Evolutionary conservation across 2,329 filamentous ascomycete genomes (phyloP).

Genomic region (Bisporella sp.): DNA sequence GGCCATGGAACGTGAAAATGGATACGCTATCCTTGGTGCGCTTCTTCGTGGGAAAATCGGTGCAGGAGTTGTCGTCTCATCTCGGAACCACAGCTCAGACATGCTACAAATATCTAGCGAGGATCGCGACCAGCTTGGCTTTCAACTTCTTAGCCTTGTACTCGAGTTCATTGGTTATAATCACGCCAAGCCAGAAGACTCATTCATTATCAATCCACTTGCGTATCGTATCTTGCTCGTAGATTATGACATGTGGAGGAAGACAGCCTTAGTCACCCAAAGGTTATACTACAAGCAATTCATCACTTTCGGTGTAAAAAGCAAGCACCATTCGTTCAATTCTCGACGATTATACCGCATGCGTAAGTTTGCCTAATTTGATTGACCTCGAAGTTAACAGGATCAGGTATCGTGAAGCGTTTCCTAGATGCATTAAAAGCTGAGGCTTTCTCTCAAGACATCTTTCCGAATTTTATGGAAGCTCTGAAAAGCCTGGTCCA

Average conservation of each 20-base stretch:
- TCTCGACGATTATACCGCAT: slow-evolving; percentile 79
- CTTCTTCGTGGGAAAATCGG: slow-evolving; percentile 79
- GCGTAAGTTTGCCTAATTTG: slow-evolving; percentile 52
- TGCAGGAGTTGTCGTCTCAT: slow-evolving; percentile 33
- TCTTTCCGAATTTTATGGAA: slow-evolving; percentile 68
- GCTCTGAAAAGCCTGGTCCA: slow-evolving; percentile 76
- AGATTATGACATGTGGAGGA: slow-evolving; percentile 89
- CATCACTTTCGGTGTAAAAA: slow-evolving; percentile 76
- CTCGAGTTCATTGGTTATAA: slow-evolving; percentile 87
- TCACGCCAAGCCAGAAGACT: slow-evolving; percentile 69
- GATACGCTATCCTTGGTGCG: slow-evolving; percentile 81
- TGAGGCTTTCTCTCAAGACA: slow-evolving; percentile 66
- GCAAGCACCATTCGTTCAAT: slow-evolving; percentile 91
- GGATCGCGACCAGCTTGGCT: slow-evolving; percentile 47
- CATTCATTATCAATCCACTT: slow-evolving; percentile 90
- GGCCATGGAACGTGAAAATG: slow-evolving; percentile 93
- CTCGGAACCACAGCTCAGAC: slow-evolving; percentile 25
- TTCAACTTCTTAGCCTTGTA: slow-evolving; percentile 67
- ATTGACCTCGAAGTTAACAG: slow-evolving; percentile 9
- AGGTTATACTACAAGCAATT: slow-evolving; percentile 93
- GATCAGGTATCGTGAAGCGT: slow-evolving; percentile 76
- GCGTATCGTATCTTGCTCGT: slow-evolving; percentile 89
- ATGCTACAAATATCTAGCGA: slow-evolving; percentile 36
- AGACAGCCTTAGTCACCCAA: slow-evolving; percentile 68
- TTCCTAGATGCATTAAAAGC: slow-evolving; percentile 85